Base-by-base conservation (phyloP, 495 filamentous ascomycete species). In the Cryomyces antarcticus region DNA sequence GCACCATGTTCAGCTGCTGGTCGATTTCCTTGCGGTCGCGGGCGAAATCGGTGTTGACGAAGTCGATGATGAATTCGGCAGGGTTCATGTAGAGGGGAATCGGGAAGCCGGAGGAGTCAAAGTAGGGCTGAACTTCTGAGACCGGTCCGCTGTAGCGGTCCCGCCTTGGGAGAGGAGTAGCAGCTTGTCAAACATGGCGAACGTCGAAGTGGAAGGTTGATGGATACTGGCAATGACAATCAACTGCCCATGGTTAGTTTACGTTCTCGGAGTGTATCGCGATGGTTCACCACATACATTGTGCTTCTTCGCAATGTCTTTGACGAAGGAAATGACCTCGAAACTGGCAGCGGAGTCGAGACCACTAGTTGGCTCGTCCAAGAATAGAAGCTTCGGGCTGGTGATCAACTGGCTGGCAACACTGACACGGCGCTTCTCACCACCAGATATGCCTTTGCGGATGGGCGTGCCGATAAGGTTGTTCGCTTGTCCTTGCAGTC, bases 361-460 rank as follows among this genome's bases (percentile, higher is more conserved):
- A 10, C 82, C 82, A 43, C 74, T 80, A 0, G 82, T 89, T 6
- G 82, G 82, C 54, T 87, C 82, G 54, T 89, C 82, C 40, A 89
- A 50, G 49, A 89, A 86, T 45, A 89, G 47, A 10, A 92, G 76
- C 58, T 77, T 78, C 0, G 82, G 82, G 41, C 64, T 69, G 7
- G 82, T 86, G 50, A 92, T 79, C 33, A 92, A 62, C 57, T 82
- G 81, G 45, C 75, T 75, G 1, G 81, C 81, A 6, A 87, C 75
- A 46, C 78, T 78, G n/a, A 82, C 60, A 7, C 82, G 65, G 5
- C 80, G 63, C 60, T 86, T 87, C 59, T 92, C 81, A 4, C 82
- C 82, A 37, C 82, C 81, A 52, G 71, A 77, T 44, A 88, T 72
- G 5, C 82, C 82, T 57, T 85, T 87, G 0, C 73, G 62, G 42